Percentiles rank a stretch among this genome's conserved stretches.
phyloP scores from a whole-genome alignment of 345 rosid genomes.

The Eucalyptus fibrosa region DNA sequence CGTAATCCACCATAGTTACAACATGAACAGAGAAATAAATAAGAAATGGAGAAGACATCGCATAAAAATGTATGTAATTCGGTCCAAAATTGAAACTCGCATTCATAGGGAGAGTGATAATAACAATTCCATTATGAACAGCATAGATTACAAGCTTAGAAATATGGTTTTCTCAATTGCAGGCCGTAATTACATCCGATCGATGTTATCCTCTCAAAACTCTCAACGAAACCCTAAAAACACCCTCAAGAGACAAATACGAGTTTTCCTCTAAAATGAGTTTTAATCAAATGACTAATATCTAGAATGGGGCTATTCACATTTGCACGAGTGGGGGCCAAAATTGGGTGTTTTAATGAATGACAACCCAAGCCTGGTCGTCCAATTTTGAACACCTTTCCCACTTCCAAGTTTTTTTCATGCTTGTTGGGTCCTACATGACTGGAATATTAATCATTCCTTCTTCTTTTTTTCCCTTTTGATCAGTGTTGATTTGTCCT shows the following conservation, averaged over 20 bases:
- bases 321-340: background rate
- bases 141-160: background rate
- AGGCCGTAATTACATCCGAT: background rate
- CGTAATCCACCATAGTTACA: background rate
- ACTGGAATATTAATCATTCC: background rate
- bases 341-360: background rate
- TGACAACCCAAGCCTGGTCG: background rate
- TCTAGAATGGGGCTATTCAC: background rate
- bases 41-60: background rate
- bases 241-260: background rate
- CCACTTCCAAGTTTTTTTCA: background rate
- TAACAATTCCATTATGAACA: background rate
- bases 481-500: background rate
- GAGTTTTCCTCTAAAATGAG: background rate
- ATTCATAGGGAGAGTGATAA: fast-evolving
- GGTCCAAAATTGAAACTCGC: background rate
- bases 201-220: background rate
- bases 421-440: background rate
- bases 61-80: background rate
- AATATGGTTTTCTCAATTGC: background rate
- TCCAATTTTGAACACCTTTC: background rate
- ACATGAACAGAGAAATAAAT: background rate
- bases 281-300: background rate
- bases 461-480: background rate
- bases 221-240: background rate